Conservation (phyloP, 2,329 filamentous ascomycete genomes). For the Berkeleyomyces rouxiae region DNA sequence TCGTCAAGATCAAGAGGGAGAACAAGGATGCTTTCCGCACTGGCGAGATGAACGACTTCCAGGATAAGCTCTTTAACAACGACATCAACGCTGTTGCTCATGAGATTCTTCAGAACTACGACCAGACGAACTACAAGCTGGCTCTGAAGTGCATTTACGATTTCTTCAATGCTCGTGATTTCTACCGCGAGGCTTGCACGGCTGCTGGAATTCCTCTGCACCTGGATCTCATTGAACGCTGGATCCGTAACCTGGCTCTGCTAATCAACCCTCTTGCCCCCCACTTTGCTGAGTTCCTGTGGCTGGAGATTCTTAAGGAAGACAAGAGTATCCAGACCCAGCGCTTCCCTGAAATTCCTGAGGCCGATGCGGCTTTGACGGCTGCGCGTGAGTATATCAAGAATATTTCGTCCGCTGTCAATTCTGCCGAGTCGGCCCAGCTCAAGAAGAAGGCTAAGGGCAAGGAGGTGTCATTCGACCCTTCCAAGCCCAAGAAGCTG, state of each 20-base stretch:
- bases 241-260: slow-evolving; percentile 73
- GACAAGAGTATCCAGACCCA: slow-evolving; percentile 62
- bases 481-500: slow-evolving; percentile 80
- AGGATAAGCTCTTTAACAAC: slow-evolving; percentile 81
- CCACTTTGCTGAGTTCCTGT: slow-evolving; percentile 90
- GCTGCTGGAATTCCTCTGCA: slow-evolving; percentile 76
- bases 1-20: slow-evolving; percentile 46
- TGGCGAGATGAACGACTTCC: slow-evolving; percentile 60
- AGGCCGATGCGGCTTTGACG: slow-evolving; percentile 48
- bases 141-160: slow-evolving; percentile 67
- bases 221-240: slow-evolving; percentile 58
- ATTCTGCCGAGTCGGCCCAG: slow-evolving; percentile 65
- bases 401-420: slow-evolving; percentile 60
- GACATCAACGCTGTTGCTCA: slow-evolving; percentile 75
- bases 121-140: slow-evolving; percentile 51
- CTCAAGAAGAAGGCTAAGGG: slow-evolving; percentile 87
- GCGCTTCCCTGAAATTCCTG: slow-evolving; percentile 53
- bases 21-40: slow-evolving; percentile 42
- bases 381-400: slow-evolving; percentile 74
- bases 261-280: slow-evolving; percentile 72
- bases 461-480: slow-evolving; percentile 71
- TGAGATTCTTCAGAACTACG: slow-evolving; percentile 65
- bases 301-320: slow-evolving; percentile 77
- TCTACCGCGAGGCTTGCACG: slow-evolving; percentile 69
- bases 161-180: slow-evolving; percentile 73